Percentiles rank a stretch among this genome's conserved stretches.
These are phyloP conservation scores for Laburnicola sp. DNA, from an alignment of 2,329 filamentous ascomycete species.

Conservation along the genomic window DNA sequence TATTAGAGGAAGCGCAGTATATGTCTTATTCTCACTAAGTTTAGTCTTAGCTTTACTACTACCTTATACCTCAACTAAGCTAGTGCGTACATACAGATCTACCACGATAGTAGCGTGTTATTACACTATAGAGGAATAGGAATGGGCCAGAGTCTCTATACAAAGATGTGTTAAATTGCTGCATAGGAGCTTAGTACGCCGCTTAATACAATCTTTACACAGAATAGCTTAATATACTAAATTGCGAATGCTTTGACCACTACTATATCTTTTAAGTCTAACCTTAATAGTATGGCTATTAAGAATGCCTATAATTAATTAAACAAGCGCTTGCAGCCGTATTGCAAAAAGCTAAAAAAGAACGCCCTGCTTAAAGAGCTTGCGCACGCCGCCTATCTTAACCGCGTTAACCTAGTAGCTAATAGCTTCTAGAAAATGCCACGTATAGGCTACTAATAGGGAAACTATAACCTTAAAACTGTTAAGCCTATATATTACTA, in stretches of 20 bases:
- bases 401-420: conserved; percentile 89
- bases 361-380: conserved; percentile 80
- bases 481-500: conserved; percentile 84
- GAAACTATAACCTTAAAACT: conserved; percentile 43
- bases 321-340: conserved; percentile 61
- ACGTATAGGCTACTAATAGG: conserved; percentile 92
- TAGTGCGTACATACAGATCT: conserved; percentile 89
- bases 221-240: conserved; percentile 87
- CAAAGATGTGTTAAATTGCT: conserved; percentile 93
- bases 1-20: conserved; percentile 92
- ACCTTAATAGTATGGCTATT: conserved; percentile 92
- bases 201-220: conserved; percentile 76
- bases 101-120: conserved; percentile 88
- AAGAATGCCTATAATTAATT: conserved; percentile 88
- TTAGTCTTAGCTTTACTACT: conserved; percentile 88
- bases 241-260: conserved; percentile 88
- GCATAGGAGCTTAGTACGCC: conserved; percentile 87
- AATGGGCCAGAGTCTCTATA: conserved; percentile 95
- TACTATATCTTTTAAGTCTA: conserved; percentile 87
- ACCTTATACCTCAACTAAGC: conserved; percentile 94
- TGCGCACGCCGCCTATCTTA: conserved; percentile 88
- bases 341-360: conserved; percentile 69
- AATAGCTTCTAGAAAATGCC: conserved; percentile 98
- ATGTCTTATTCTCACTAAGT: conserved; percentile 88
- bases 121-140: conserved; percentile 94